Conservation (phyloP, 257 asterid species). For the Solanum neorickii region DNA sequence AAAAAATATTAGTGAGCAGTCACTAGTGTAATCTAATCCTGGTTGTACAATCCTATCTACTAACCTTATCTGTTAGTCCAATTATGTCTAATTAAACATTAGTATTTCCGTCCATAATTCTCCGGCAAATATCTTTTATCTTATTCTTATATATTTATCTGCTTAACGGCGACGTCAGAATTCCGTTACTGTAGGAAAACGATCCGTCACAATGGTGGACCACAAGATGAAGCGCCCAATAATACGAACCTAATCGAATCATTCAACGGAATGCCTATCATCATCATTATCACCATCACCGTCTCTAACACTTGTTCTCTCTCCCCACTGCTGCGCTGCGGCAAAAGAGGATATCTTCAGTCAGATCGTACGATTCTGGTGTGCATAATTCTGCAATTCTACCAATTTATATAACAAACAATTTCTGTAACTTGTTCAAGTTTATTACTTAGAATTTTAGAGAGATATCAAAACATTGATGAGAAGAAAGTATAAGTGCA, state of each 20-base stretch:
- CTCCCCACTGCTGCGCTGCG: background rate
- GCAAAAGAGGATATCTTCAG: conserved; percentile 19
- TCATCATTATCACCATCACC: conserved; percentile 15
- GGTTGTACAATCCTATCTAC: background rate
- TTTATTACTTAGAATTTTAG: background rate
- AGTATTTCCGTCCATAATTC: background rate
- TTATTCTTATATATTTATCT: background rate
- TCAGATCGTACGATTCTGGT: conserved; percentile 2
- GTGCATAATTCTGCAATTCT: conserved; percentile 12
- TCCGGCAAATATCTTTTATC: background rate
- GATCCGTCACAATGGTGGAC: background rate
- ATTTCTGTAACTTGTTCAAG: background rate
- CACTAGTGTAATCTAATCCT: background rate
- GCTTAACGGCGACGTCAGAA: conserved; percentile 3
- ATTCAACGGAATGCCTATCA: conserved; percentile 2
- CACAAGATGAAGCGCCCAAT: background rate
- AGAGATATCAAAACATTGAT: background rate
- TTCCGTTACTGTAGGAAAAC: background rate
- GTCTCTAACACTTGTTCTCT: conserved; percentile 18
- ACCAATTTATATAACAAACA: background rate
- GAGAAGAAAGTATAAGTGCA: conserved; percentile 12
- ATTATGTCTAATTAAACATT: background rate
- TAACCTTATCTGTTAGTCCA: background rate
- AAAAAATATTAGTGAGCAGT: background rate
- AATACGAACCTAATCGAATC: background rate